Evolutionary conservation across 2,329 filamentous ascomycete species (phyloP).

Genomic region (Verticillium albo-atrum): DNA sequence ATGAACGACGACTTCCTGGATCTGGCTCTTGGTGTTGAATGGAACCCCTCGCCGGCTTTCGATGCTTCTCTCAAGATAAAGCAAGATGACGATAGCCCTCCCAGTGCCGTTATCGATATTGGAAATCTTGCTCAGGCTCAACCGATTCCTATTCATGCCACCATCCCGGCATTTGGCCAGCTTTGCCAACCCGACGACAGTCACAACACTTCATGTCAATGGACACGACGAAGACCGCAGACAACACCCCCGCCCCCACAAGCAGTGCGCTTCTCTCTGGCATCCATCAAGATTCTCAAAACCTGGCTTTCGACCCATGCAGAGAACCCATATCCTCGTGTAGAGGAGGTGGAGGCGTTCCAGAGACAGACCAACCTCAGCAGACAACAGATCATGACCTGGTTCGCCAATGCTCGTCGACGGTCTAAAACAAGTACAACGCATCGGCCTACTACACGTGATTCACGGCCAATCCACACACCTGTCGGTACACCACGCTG

Average conservation of each 20-base stretch:
- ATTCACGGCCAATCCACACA: conserved; percentile 25
- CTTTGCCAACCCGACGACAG: too few species aligned
- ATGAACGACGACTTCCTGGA: background rate
- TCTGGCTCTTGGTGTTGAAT: background rate
- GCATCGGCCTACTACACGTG: conserved; percentile 71
- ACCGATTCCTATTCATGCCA: too few species aligned
- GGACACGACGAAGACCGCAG: background rate
- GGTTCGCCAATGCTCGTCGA: conserved; percentile 85
- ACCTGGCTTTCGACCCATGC: conserved; percentile 78
- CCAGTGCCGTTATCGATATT: background rate
- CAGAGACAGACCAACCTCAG: conserved; percentile 76
- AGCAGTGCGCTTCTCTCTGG: conserved; percentile 72
- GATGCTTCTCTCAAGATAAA: background rate
- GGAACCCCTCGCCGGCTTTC: background rate
- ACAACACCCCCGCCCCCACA: conserved; percentile 48
- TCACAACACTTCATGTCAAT: background rate
- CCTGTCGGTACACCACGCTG: too few species aligned
- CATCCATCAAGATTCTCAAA: conserved; percentile 76
- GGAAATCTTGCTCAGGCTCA: background rate
- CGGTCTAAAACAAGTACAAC: conserved; percentile 66
- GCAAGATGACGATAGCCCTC: background rate
- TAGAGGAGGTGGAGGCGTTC: conserved; percentile 78
- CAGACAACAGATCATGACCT: conserved; percentile 82
- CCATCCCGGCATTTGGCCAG: too few species aligned
- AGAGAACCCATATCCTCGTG: conserved; percentile 81